Evolutionary conservation across 176 grass and related monocot species (phyloP).

Genomic region (Saccharum spontaneum): DNA sequence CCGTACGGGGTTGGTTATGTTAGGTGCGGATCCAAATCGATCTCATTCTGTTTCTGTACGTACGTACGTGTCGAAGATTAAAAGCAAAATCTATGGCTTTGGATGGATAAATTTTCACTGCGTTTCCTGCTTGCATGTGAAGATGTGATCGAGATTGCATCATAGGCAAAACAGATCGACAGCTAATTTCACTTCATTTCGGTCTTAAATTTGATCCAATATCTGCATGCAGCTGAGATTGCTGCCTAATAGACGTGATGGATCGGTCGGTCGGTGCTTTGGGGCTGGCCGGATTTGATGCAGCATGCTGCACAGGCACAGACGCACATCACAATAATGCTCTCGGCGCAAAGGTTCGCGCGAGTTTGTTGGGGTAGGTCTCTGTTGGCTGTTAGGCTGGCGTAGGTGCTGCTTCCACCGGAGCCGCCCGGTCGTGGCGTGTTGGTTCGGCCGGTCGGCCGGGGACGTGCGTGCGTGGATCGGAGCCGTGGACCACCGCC

Average conservation of each 20-base stretch:
- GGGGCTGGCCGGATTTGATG: not conserved
- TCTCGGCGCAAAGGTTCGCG: slow-evolving; percentile 9
- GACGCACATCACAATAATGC: not conserved
- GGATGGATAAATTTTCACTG: not conserved
- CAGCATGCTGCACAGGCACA: not conserved
- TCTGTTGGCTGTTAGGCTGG: slow-evolving; percentile 19
- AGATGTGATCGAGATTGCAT: no score
- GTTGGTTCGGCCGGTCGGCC: not conserved
- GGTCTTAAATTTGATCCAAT: not conserved
- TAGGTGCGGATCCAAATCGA: not conserved
- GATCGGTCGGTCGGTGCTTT: not conserved
- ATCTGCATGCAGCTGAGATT: not conserved
- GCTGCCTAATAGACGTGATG: not conserved
- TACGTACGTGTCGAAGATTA: no score
- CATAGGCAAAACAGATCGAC: no score
- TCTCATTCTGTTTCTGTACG: not conserved
- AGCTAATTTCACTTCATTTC: no score
- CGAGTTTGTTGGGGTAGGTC: slow-evolving; percentile 35
- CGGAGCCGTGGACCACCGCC: not conserved
- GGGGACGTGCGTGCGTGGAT: not conserved
- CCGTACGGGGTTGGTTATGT: no score
- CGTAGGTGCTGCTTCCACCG: not conserved
- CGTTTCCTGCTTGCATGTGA: not conserved
- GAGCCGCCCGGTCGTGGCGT: not conserved
- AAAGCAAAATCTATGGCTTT: not conserved